Base-by-base conservation (phyloP, 371 early-diverging fungal genomes). In the Thermomucor indicae-seudaticae region DNA sequence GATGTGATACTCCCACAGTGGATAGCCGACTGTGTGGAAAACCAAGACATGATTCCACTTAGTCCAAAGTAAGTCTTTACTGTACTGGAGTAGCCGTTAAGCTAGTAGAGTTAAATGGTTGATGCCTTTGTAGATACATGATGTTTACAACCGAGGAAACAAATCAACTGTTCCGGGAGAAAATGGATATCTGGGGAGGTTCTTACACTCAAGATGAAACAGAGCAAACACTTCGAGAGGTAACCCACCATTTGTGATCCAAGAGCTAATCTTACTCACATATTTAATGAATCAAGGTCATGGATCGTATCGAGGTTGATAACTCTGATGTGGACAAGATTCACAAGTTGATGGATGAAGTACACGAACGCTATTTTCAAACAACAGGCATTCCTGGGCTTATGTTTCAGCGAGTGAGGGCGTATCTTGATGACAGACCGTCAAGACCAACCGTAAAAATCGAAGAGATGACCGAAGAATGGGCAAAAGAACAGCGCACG, bases 111-210 rank as follows among this genome's bases (percentile, higher is more conserved):
- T 48, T 47, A 16, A 42, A 14, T 16, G 38, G n/a, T 35, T 35
- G 16, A 4, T 41, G 44, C 22, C n/a, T n/a, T n/a, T 11, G 20
- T 46, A 81, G 80, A 52, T 84, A 85, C 55, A 80, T 84, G 77
- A 20, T 83, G 6, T 76, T 71, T 52, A 71, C 83, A 1, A 79
- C 83, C 0, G 55, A 67, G 4, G 45, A 53, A 10, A 86, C 84
- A 0, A 46, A 58, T 20, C 45, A 53, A 1, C 45, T 56, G 19
- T 80, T 88, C 30, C 51, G 67, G 12, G 48, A 57, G 41, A 66
- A 59, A 19, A 81, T 85, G 58, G 91, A 91, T 67, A 35, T 50
- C 17, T 89, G 65, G 51, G 84, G 88, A 0, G 91, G 89, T 51
- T 72, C 74, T 17, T 91, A 79, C 54, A 75, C 68, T 0, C 79